phyloP scores from a whole-genome alignment of 129 eudicot species.

The Saposhnikovia divaricata region DNA sequence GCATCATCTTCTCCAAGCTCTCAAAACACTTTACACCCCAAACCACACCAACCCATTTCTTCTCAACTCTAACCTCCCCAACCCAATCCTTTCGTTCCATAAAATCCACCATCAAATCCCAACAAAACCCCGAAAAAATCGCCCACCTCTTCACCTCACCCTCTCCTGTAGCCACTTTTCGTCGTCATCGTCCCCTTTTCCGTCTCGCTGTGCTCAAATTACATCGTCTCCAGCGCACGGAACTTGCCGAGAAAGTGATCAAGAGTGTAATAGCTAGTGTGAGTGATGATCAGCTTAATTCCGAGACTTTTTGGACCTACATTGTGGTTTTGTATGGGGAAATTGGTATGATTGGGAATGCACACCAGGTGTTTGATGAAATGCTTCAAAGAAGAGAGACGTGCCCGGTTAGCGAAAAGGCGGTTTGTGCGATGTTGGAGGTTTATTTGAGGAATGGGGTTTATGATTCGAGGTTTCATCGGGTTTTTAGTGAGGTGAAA shows the following conservation, averaged over 20 bases:
- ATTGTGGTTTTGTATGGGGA: slow-evolving; percentile 35
- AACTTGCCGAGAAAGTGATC: slow-evolving; percentile 32
- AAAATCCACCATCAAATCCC: slow-evolving; percentile 33
- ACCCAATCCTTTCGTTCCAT: slow-evolving; percentile 30
- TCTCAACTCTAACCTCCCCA: slow-evolving; percentile 20
- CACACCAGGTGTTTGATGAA: slow-evolving; percentile 37
- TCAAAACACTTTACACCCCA: slow-evolving; percentile 15
- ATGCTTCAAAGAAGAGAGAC: slow-evolving; percentile 19
- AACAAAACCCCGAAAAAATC: slow-evolving; percentile 33
- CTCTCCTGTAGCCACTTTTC: slow-evolving; percentile 27
- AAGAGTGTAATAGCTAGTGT: slow-evolving; percentile 13
- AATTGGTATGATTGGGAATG: slow-evolving; percentile 45
- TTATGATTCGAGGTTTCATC: slow-evolving; percentile 25
- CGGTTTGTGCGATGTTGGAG: slow-evolving; percentile 40
- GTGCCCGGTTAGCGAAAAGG: slow-evolving; percentile 26
- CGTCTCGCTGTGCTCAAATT: slow-evolving; percentile 35
- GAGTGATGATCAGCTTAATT: slow-evolving; percentile 20
- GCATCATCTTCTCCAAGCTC: slow-evolving; percentile 13
- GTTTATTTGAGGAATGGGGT: slow-evolving; percentile 29
- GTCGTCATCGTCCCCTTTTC: slow-evolving; percentile 38
- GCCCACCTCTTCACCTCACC: slow-evolving; percentile 31
- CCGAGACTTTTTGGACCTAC: slow-evolving; percentile 39
- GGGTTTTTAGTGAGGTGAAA: slow-evolving; percentile 13
- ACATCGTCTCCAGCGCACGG: slow-evolving; percentile 29
- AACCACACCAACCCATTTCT: slow-evolving; percentile 10